phyloP scores from a whole-genome alignment of 2,329 filamentous ascomycete species.

The Phyllachora maydis region DNA sequence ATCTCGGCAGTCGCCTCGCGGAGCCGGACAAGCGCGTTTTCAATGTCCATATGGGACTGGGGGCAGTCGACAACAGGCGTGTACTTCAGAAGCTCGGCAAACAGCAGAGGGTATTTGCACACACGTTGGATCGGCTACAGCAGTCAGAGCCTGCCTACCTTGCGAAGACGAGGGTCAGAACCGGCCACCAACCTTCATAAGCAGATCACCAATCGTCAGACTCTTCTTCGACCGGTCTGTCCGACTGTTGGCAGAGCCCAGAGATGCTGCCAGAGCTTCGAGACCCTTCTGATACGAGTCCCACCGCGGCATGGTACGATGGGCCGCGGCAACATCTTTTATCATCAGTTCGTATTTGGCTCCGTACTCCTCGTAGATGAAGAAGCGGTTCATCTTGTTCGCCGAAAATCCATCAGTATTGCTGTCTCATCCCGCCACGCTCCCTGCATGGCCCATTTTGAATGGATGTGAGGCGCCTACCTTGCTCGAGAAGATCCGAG shows the following conservation, averaged over 20 bases:
- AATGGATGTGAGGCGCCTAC: constrained; percentile 17
- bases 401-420: no score
- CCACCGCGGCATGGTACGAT: constrained; percentile 53
- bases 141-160: background rate
- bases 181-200: constrained; percentile 57
- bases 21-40: constrained; percentile 49
- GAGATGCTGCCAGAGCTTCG: constrained; percentile 58
- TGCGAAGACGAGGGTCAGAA: constrained; percentile 1
- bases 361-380: constrained; percentile 79
- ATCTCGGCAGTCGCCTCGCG: constrained; percentile 60
- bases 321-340: constrained; percentile 50
- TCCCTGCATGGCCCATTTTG: background rate
- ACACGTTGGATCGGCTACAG: constrained; percentile 72
- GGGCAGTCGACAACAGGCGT: constrained; percentile 77
- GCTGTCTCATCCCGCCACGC: no score
- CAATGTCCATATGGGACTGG: constrained; percentile 59
- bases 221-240: constrained; percentile 49
- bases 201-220: constrained; percentile 62
- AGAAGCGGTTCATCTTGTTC: constrained; percentile 68
- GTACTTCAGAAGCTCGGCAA: constrained; percentile 62
- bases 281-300: constrained; percentile 66
- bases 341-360: constrained; percentile 76
- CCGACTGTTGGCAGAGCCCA: constrained; percentile 48
- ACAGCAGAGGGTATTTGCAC: constrained; percentile 76
- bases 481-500: constrained; percentile 37